Conservation (phyloP, 2,329 filamentous ascomycete species). For the Akanthomyces dipterigenus region DNA sequence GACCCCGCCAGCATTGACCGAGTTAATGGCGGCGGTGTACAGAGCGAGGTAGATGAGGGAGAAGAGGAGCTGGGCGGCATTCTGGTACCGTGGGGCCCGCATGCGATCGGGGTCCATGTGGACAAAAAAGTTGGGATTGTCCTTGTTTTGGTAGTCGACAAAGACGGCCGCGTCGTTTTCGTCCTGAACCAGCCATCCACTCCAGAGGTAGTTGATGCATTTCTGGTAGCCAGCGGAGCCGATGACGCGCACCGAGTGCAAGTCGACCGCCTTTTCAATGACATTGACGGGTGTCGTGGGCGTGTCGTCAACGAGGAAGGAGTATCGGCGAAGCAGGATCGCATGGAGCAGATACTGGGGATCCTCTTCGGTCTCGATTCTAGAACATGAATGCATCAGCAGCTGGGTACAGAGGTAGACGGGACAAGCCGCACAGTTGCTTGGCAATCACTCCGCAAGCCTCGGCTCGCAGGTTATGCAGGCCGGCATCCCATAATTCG, state of each 20-base stretch:
- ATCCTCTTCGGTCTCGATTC: constrained; percentile 82
- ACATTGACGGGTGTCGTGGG: constrained; percentile 75
- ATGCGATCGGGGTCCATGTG: constrained; percentile 94
- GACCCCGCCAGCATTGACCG: constrained; percentile 78
- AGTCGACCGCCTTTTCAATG: constrained; percentile 86
- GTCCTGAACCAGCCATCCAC: constrained; percentile 94
- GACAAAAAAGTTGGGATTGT: constrained; percentile 66
- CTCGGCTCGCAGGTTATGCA: constrained; percentile 70
- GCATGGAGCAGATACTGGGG: constrained; percentile 70
- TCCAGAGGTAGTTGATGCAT: constrained; percentile 88
- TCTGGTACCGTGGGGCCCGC: constrained; percentile 88
- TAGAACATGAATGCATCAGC: constrained; percentile 24
- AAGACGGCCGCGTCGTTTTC: constrained; percentile 87
- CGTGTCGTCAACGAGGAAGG: constrained; percentile 65
- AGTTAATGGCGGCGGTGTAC: constrained; percentile 89
- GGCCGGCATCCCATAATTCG: constrained; percentile 88
- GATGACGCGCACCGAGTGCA: constrained; percentile 84
- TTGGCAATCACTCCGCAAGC: constrained; percentile 94
- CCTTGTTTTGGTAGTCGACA: constrained; percentile 77
- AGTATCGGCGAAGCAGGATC: constrained; percentile 82
- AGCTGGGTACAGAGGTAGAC: neutral
- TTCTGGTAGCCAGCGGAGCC: constrained; percentile 93
- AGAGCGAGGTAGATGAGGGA: constrained; percentile 76
- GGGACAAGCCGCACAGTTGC: constrained; percentile 42
- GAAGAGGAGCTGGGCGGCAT: constrained; percentile 77